A percentile compares a stretch with the other conserved stretches of the same genome.
Conservation (phyloP, 768 basidiomycete genomes). For the Saitozyma podzolica region DNA sequence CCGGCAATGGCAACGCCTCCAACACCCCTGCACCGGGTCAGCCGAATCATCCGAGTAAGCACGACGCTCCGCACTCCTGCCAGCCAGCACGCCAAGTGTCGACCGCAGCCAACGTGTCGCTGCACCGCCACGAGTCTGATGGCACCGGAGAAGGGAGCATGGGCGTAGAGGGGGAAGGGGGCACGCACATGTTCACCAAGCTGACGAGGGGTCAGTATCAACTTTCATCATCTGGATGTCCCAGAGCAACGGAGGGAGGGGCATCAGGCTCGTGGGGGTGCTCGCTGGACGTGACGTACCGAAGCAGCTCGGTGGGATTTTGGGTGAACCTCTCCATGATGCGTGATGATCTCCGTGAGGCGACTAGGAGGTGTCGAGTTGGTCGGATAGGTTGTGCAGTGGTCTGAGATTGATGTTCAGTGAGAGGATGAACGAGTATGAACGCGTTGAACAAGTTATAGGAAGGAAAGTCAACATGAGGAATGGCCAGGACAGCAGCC, state of each 20-base stretch:
- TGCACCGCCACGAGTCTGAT: not conserved
- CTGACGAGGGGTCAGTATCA: slow-evolving; percentile 14
- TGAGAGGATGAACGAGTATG: too few species aligned
- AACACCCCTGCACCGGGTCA: slow-evolving; percentile 28
- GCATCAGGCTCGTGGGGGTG: not conserved
- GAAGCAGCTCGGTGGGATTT: slow-evolving; percentile 47
- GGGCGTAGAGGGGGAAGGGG: not conserved
- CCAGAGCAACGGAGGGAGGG: not conserved
- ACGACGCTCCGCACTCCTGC: not conserved
- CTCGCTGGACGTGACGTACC: slow-evolving; percentile 17
- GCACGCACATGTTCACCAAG: slow-evolving; percentile 45
- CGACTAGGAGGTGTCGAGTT: too few species aligned
- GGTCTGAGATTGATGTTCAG: too few species aligned
- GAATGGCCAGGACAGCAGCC: too few species aligned
- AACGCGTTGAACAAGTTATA: too few species aligned
- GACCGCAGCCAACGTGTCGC: too few species aligned
- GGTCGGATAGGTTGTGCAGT: too few species aligned
- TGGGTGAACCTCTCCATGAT: slow-evolving; percentile 45
- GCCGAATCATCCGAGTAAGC: not conserved
- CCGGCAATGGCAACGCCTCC: slow-evolving; percentile 48
- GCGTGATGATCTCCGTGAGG: not conserved
- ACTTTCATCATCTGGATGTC: not conserved
- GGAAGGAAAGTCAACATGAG: too few species aligned
- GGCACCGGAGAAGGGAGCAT: not conserved
- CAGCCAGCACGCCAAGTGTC: too few species aligned